Evolutionary conservation across 768 basidiomycete species (phyloP).

Genomic region (Pisolithus tinctorius): DNA sequence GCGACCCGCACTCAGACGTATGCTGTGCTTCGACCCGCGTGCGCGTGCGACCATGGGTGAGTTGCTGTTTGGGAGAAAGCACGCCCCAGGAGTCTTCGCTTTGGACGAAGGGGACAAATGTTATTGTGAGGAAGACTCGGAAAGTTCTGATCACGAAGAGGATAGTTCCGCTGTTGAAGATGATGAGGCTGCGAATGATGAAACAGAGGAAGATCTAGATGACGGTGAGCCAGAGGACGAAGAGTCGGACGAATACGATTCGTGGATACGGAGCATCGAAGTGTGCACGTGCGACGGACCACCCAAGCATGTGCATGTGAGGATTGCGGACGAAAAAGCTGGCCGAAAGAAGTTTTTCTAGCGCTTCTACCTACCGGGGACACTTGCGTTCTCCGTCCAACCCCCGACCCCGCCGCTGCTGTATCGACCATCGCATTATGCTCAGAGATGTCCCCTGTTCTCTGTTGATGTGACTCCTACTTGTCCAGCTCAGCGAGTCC

Average conservation of each 20-base stretch:
- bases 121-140: conserved; percentile 48
- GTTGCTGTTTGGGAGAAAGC: conserved; percentile 75
- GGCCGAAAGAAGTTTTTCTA: conserved; percentile 71
- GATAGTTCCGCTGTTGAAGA: conserved; percentile 38
- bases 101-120: conserved; percentile 39
- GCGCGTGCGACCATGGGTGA: conserved; percentile 91
- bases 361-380: neutral
- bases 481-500: no score
- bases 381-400: neutral
- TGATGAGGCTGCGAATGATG: conserved; percentile 16
- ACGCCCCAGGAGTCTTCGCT: conserved; percentile 59
- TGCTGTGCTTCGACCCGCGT: conserved; percentile 87
- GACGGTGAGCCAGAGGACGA: conserved; percentile 1
- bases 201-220: conserved; percentile 29
- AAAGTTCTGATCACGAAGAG: conserved; percentile 19
- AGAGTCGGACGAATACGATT: conserved; percentile 70
- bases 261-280: conserved; percentile 75
- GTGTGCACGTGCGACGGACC: conserved; percentile 52
- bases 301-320: conserved; percentile 64
- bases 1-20: conserved; percentile 81
- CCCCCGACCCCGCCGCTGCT: neutral
- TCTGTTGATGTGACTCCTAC: no score
- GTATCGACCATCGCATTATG: neutral
- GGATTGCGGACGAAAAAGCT: conserved; percentile 70
- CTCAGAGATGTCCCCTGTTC: no score